phyloP scores from a whole-genome alignment of 352 stramenopile genomes.

The Globisporangium uncinulatum region DNA sequence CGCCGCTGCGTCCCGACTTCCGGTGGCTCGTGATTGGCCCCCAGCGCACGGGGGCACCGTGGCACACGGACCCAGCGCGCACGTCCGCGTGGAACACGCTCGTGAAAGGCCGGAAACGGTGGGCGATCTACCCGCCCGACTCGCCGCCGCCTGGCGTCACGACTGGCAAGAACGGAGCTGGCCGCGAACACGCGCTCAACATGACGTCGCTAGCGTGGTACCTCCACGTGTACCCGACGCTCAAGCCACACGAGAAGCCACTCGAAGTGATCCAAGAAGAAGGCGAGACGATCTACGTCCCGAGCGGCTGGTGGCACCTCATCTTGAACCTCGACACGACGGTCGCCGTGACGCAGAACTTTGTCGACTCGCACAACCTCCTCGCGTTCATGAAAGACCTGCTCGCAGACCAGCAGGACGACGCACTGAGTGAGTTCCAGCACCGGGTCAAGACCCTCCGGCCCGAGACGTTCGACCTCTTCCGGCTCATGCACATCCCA shows the following conservation, averaged over 20 bases:
- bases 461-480: slow-evolving; percentile 62
- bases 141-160: slow-evolving; percentile 61
- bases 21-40: slow-evolving; percentile 83
- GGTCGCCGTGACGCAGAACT: slow-evolving; percentile 96
- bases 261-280: slow-evolving; percentile 87
- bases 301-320: slow-evolving; percentile 96
- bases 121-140: slow-evolving; percentile 93
- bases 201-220: slow-evolving; percentile 86
- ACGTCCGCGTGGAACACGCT: slow-evolving; percentile 97
- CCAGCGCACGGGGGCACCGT: slow-evolving; percentile 86
- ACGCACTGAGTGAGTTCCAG: slow-evolving; percentile 50
- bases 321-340: slow-evolving; percentile 95
- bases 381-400: slow-evolving; percentile 70
- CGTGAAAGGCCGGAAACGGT: slow-evolving; percentile 92
- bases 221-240: slow-evolving; percentile 78
- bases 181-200: slow-evolving; percentile 53
- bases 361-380: slow-evolving; percentile 84
- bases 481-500: slow-evolving; percentile 54
- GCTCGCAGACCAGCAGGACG: slow-evolving; percentile 52
- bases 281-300: slow-evolving; percentile 96
- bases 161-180: slow-evolving; percentile 40
- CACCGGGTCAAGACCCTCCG: slow-evolving; percentile 33
- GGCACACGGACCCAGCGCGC: slow-evolving; percentile 93
- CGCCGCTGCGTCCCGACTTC: slow-evolving; percentile 57
- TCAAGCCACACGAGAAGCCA: slow-evolving; percentile 62